Conservation (phyloP, 2,329 filamentous ascomycete species). For the Paraconiothyrium sp. region DNA sequence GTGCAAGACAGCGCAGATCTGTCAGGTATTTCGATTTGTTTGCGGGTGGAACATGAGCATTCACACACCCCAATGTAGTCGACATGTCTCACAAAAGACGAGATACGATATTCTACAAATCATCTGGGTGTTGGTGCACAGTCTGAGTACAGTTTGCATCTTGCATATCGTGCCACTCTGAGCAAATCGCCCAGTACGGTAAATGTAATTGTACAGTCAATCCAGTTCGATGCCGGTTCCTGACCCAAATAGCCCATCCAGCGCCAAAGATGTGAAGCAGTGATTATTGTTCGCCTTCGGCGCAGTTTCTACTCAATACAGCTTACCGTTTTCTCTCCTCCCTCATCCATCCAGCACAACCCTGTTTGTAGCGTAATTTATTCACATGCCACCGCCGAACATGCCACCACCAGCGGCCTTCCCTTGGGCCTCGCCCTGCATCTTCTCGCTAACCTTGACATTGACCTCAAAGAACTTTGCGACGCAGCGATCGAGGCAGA, state of each 20-base stretch:
- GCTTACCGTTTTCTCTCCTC: background rate
- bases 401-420: constrained; percentile 48
- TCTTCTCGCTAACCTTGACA: constrained; percentile 95
- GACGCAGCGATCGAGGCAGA: constrained; percentile 97
- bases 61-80: background rate
- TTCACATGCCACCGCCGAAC: constrained; percentile 41
- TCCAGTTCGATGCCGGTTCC: background rate
- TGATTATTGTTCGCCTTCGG: background rate
- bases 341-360: background rate
- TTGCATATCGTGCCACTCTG: constrained; percentile 10
- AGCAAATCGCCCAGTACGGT: constrained; percentile 1
- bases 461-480: constrained; percentile 99
- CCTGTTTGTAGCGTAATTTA: background rate
- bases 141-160: background rate
- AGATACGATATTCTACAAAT: background rate
- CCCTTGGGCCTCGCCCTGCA: constrained; percentile 85
- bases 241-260: constrained; percentile 2
- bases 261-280: constrained; percentile 12
- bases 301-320: background rate
- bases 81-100: background rate
- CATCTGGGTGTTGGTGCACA: constrained; percentile 4
- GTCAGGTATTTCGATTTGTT: background rate
- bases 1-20: background rate
- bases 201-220: constrained; percentile 13
- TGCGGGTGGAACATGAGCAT: background rate